Evolutionary conservation across 192 early-diverging fungal species (phyloP).

Genomic region (Pilaira anomala): DNA sequence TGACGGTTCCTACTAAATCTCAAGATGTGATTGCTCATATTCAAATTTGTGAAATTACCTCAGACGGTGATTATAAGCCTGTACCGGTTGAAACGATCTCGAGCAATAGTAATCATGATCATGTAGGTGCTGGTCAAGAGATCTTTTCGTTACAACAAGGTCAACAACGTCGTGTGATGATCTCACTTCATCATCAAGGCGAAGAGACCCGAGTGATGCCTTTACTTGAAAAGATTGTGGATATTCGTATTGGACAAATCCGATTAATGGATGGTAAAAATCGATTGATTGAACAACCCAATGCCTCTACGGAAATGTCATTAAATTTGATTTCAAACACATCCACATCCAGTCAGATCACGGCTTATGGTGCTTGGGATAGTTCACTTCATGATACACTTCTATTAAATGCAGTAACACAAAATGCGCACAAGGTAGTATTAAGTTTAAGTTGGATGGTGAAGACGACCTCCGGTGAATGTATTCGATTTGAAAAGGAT

Average conservation of each 20-base stretch:
- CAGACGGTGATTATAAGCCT: slow-evolving; percentile 61
- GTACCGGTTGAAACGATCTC: slow-evolving; percentile 46
- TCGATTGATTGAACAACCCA: slow-evolving; percentile 40
- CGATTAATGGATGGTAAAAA: slow-evolving; percentile 59
- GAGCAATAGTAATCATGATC: slow-evolving; percentile 36
- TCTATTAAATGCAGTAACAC: slow-evolving; percentile 62
- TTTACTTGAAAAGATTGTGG: slow-evolving; percentile 46
- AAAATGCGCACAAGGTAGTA: slow-evolving; percentile 54
- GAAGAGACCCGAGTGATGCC: slow-evolving; percentile 20
- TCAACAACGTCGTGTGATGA: slow-evolving; percentile 63
- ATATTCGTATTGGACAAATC: slow-evolving; percentile 43
- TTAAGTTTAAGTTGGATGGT: slow-evolving; percentile 52
- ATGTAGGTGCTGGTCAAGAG: not conserved
- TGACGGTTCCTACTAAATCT: not conserved
- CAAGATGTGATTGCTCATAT: slow-evolving; percentile 68
- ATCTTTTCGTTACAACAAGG: slow-evolving; percentile 73
- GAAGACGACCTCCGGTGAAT: slow-evolving; percentile 51
- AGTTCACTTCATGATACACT: slow-evolving; percentile 68
- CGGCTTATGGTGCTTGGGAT: slow-evolving; percentile 64
- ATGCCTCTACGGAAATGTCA: slow-evolving; percentile 27
- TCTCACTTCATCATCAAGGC: slow-evolving; percentile 62
- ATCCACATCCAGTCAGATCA: slow-evolving; percentile 37
- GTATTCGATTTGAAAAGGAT: slow-evolving; percentile 55
- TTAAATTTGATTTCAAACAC: slow-evolving; percentile 45
- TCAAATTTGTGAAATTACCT: slow-evolving; percentile 63